Base-by-base conservation (phyloP, 495 filamentous ascomycete species). In the Oidiodendron maius region DNA sequence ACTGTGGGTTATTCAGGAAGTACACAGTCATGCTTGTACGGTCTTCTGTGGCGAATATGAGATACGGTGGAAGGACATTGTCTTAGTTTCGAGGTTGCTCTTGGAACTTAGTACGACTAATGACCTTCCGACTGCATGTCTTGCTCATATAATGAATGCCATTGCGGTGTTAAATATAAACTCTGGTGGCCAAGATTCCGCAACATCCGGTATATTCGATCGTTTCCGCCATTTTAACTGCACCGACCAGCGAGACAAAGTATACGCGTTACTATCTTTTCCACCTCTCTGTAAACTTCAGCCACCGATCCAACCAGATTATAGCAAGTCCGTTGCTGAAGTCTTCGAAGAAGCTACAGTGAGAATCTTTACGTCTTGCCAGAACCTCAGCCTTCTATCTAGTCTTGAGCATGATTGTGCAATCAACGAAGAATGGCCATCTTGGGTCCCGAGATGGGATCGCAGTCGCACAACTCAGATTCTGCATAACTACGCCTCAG, bases 401-500 rank as follows among this genome's bases (percentile, higher is more conserved):
- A 16, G 13, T 23, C 3, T 47, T 2, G 44, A 47, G 28, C 28
- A 47, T 47, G 44, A 16, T 22, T 3, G 21, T 47, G 17, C 15
- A 37, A 47, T 47, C 21, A 21, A 36, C 21, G 44, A 47, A 47
- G 44, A 47, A 47, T 47, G 44, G 44, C 44, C 44, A 21, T 47
- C 44, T 22, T 47, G 44, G 44, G 44, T 47, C 23, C 44, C 44
- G 28, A 47, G 44, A 47, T 47, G 44, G 44, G 44, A 47, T 47
- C 44, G 30, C 1, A 15, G 18, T 37, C 44, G 44, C 44, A 47
- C 28, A 38, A 37, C 30, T 37, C 44, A 47, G 17, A 37, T 22
- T 36, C 12, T 47, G 30, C 44, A 47, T 18, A 37, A 24, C 16
- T 37, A 47, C 17, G 44, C 44, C 16, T 47, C 44, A 16, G 44